Conservation (phyloP, 2,329 filamentous ascomycete species). For the Gaeumannomyces sp. region DNA sequence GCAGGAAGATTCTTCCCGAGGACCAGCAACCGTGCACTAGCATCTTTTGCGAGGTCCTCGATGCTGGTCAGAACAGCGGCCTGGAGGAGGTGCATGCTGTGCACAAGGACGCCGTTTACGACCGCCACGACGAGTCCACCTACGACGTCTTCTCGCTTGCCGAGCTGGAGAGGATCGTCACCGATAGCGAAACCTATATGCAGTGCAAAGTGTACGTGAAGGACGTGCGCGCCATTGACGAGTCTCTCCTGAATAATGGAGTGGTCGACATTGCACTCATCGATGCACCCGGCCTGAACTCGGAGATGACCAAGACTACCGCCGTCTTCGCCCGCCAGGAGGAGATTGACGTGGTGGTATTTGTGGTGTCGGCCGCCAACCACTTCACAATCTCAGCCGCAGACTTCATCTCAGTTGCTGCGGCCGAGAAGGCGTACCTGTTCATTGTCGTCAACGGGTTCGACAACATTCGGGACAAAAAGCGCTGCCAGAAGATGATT, state of each 20-base stretch:
- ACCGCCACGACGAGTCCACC: slow-evolving; percentile 86
- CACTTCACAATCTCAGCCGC: slow-evolving; percentile 97
- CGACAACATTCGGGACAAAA: slow-evolving; percentile 87
- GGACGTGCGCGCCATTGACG: slow-evolving; percentile 81
- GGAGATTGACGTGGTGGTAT: slow-evolving; percentile 97
- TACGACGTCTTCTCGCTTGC: slow-evolving; percentile 78
- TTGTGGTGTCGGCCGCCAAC: slow-evolving; percentile 95
- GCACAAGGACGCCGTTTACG: slow-evolving; percentile 71
- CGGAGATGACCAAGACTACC: slow-evolving; percentile 93
- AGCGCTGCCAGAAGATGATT: slow-evolving; percentile 86
- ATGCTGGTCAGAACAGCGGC: slow-evolving; percentile 83
- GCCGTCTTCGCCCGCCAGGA: slow-evolving; percentile 96
- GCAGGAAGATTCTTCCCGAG: slow-evolving; percentile 87
- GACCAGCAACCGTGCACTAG: slow-evolving; percentile 97
- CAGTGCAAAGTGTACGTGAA: slow-evolving; percentile 97
- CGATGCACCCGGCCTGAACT: slow-evolving; percentile 91
- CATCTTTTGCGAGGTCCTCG: slow-evolving; percentile 96
- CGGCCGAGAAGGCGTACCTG: slow-evolving; percentile 94
- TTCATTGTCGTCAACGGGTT: slow-evolving; percentile 99
- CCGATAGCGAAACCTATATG: slow-evolving; percentile 80
- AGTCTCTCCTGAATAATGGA: slow-evolving; percentile 93
- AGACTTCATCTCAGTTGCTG: slow-evolving; percentile 94
- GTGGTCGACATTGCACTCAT: slow-evolving; percentile 97
- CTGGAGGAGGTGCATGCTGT: slow-evolving; percentile 95
- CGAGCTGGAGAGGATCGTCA: slow-evolving; percentile 82